Conservation (phyloP, 2,329 filamentous ascomycete genomes). For the Fusarium subglutinans region DNA sequence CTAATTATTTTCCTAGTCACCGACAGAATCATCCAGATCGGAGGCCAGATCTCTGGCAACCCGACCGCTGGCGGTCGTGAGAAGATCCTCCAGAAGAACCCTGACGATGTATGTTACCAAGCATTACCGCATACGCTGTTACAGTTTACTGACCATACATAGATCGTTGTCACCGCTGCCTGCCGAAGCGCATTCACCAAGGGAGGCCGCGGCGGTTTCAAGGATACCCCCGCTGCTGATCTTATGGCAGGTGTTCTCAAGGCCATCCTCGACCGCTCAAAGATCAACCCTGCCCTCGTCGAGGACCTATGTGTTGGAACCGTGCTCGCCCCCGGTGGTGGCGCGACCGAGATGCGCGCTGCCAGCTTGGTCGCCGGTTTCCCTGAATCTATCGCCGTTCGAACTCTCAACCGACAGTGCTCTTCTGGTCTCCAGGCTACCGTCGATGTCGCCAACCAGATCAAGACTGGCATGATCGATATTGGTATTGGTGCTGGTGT, state of each 20-base stretch:
- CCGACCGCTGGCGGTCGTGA: constrained; percentile 61
- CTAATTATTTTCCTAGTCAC: constrained; percentile 55
- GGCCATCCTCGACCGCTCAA: constrained; percentile 82
- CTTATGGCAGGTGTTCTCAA: constrained; percentile 85
- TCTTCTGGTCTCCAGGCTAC: constrained; percentile 92
- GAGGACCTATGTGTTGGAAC: constrained; percentile 93
- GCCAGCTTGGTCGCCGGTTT: constrained; percentile 92
- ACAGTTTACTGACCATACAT: background rate
- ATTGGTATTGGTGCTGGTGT: constrained; percentile 93
- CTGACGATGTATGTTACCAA: constrained; percentile 67
- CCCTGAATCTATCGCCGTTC: constrained; percentile 84
- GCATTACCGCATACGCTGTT: background rate
- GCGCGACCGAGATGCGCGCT: constrained; percentile 95
- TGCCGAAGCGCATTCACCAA: constrained; percentile 93
- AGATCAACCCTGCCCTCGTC: constrained; percentile 86
- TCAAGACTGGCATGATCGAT: constrained; percentile 92
- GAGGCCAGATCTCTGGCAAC: constrained; percentile 71
- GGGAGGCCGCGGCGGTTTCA: constrained; percentile 93
- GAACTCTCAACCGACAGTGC: constrained; percentile 92
- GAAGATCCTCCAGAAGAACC: constrained; percentile 70
- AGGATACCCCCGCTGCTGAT: constrained; percentile 90
- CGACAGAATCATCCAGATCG: constrained; percentile 68
- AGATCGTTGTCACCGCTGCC: constrained; percentile 90
- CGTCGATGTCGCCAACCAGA: constrained; percentile 93
- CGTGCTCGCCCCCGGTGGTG: constrained; percentile 91